Conservation (phyloP, 2,329 filamentous ascomycete genomes). For the Onygenales sp. region DNA sequence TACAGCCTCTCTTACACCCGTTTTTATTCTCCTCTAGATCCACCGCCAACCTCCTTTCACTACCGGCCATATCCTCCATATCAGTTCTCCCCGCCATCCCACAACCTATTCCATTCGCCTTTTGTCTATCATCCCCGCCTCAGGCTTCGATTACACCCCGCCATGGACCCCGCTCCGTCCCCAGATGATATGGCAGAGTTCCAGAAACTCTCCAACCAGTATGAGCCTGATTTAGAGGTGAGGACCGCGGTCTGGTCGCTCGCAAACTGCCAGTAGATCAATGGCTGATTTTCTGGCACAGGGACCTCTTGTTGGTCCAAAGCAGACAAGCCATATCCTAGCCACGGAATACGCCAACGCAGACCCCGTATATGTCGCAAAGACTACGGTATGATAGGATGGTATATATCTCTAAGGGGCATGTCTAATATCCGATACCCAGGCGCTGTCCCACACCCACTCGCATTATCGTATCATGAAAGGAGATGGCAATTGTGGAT, state of each 20-base stretch:
- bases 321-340: conserved; percentile 66
- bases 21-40: conserved; percentile 22
- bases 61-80: not conserved
- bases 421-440: conserved; percentile 11
- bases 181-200: conserved; percentile 50
- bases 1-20: conserved; percentile 18
- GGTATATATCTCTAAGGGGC: not conserved
- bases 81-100: not conserved
- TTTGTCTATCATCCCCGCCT: conserved; percentile 7
- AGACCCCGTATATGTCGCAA: conserved; percentile 73
- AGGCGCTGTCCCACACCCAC: conserved; percentile 76
- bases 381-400: conserved; percentile 59
- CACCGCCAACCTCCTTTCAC: conserved; percentile 21
- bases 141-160: conserved; percentile 19
- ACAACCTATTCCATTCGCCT: not conserved
- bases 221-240: conserved; percentile 49
- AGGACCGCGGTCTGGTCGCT: conserved; percentile 14
- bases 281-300: conserved; percentile 33
- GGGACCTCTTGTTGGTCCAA: conserved; percentile 76
- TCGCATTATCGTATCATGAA: conserved; percentile 78
- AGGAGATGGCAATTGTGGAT: conserved; percentile 93
- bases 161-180: conserved; percentile 28
- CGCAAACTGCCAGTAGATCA: not conserved
- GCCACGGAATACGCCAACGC: conserved; percentile 80
- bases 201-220: conserved; percentile 53